These are phyloP conservation scores for Talaromyces borbonicus DNA, from an alignment of 495 filamentous ascomycete genomes.

Conservation along the genomic window DNA sequence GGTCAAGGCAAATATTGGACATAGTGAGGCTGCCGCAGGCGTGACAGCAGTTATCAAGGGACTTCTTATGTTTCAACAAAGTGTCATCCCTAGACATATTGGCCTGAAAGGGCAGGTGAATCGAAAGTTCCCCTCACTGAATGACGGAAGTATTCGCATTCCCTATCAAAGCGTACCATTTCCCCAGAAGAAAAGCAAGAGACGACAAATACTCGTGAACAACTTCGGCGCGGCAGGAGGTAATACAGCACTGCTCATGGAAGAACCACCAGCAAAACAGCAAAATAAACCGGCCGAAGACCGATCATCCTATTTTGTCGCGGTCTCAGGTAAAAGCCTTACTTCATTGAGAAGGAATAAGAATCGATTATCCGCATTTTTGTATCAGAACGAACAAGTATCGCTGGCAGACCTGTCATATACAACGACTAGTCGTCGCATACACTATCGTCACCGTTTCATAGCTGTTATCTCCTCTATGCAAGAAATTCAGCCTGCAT, in stretches of 20 bases:
- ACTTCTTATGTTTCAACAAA: constrained; percentile 65
- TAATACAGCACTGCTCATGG: constrained; percentile 43
- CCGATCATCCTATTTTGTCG: constrained; percentile 37
- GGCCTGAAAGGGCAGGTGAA: constrained; percentile 54
- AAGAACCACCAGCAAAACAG: constrained; percentile 35
- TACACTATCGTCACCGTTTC: constrained; percentile 66
- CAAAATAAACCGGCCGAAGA: constrained; percentile 41
- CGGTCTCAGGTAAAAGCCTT: constrained; percentile 43
- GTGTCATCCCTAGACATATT: constrained; percentile 59
- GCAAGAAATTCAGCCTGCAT: constrained; percentile 9
- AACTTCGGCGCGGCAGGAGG: constrained; percentile 58
- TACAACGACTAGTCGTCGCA: constrained; percentile 70
- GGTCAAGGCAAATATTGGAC: constrained; percentile 74
- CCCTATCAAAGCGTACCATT: constrained; percentile 49
- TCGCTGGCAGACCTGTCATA: constrained; percentile 48
- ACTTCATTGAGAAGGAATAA: constrained; percentile 47
- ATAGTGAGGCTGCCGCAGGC: constrained; percentile 72
- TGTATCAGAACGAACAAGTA: constrained; percentile 36
- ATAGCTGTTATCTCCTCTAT: constrained; percentile 27
- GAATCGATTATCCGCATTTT: constrained; percentile 36
- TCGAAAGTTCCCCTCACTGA: constrained; percentile 54
- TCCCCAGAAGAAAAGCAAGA: constrained; percentile 48
- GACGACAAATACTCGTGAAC: constrained; percentile 55
- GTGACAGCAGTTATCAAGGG: constrained; percentile 67
- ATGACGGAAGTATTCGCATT: constrained; percentile 52